Base-by-base conservation (phyloP, 768 basidiomycete species). In the Rhodotorula taiwanensis region DNA sequence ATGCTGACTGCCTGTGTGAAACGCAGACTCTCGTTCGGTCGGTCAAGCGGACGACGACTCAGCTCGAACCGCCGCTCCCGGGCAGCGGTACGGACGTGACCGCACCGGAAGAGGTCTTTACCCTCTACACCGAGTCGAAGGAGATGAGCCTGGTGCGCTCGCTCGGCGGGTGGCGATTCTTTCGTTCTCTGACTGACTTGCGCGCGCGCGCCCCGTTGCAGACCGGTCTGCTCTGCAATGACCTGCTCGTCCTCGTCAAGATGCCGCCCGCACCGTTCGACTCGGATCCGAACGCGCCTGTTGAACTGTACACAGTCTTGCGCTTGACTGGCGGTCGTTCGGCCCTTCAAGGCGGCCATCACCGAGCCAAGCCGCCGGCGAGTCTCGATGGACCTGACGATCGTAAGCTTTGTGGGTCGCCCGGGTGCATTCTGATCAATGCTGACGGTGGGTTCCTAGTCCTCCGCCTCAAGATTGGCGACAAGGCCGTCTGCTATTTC, bases 301-400 rank as follows among this genome's bases (percentile, higher is more conserved):
- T 97, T 34, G 93, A 98, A 73, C 80, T 98, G n/a, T 97, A 90
- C 87, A 92, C 92, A 39, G 94, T 97, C 36, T 78, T 98, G 64
- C 82, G 94, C 47, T 91, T 99, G 86, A 72, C 91, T 89, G 9
- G 90, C 89, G 21, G 23, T 89, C 86, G 68, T 88, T 92, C 60
- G 87, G 39, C 30, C 39, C 47, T 31, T 36, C 14, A n/a, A 4
- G 50, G 23, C 7, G 15, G 5, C 23, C 10, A 18, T 4, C 34
- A 18, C 1, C 16, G 34, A 5, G 23, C 34, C 4, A 56, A 58
- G 0, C 52, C 58, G 10, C 67, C 67, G 0, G 62, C 50, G 15
- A 64, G 62, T 48, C 15, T 60, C 28, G 66, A 60, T 1, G 43
- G 34, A 11, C 42, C 30, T 23, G 62, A 51, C 14, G 55, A 54